phyloP scores from a whole-genome alignment of 1,139 yeast genomes.

The Ogataea hybrid region DNA sequence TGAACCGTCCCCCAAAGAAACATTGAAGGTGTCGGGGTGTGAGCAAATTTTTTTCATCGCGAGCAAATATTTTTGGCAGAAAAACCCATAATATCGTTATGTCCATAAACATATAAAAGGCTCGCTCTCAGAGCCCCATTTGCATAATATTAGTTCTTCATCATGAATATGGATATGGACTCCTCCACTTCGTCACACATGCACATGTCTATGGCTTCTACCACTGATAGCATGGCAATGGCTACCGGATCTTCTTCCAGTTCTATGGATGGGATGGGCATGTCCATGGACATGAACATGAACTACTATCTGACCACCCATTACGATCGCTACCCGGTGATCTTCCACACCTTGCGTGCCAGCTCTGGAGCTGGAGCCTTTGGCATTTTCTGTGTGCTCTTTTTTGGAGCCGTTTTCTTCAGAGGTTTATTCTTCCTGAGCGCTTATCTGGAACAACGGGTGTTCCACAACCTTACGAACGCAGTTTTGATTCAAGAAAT shows the following conservation, averaged over 20 bases:
- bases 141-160: neutral
- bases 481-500: slow-evolving; percentile 29
- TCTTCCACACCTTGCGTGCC: slow-evolving; percentile 55
- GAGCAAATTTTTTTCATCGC: slow-evolving; percentile 4
- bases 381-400: slow-evolving; percentile 64
- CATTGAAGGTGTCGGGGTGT: slow-evolving; percentile 12
- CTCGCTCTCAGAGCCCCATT: neutral
- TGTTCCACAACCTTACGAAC: slow-evolving; percentile 43
- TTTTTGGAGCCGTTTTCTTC: slow-evolving; percentile 54
- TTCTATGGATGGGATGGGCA: slow-evolving; percentile 11
- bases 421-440: slow-evolving; percentile 58
- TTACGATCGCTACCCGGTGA: slow-evolving; percentile 55
- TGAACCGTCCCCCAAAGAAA: slow-evolving; percentile 60
- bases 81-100: neutral
- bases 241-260: neutral
- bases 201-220: neutral
- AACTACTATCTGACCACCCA: slow-evolving; percentile 53
- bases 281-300: slow-evolving; percentile 40
- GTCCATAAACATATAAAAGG: neutral
- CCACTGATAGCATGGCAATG: slow-evolving; percentile 3
- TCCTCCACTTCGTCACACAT: neutral
- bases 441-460: slow-evolving; percentile 63
- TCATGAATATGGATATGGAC: slow-evolving; percentile 9
- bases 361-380: slow-evolving; percentile 57
- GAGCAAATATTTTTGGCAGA: slow-evolving; percentile 7